Percentiles rank a stretch among this genome's conserved stretches.
Evolutionary conservation across 805 yeast species (phyloP).

Genomic region (Candida loeiensis): DNA sequence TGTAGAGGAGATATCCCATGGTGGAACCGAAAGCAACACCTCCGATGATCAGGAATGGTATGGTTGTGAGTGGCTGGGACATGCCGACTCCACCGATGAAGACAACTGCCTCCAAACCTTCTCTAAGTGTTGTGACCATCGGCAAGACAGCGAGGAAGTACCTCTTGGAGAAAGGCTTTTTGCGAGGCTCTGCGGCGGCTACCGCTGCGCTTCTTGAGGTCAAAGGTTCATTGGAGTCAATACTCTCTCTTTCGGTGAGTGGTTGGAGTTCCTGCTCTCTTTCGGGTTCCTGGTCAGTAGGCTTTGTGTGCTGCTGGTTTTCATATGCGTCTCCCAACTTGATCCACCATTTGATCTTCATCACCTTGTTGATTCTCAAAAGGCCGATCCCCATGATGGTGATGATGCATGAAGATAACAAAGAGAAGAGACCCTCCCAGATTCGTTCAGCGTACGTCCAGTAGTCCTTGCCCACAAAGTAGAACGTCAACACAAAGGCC

Average conservation of each 20-base stretch:
- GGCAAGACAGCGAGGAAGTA: slow-evolving; percentile 27
- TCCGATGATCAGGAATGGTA: slow-evolving; percentile 26
- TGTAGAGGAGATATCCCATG: slow-evolving; percentile 35
- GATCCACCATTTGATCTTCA: slow-evolving; percentile 75
- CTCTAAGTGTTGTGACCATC: slow-evolving; percentile 25
- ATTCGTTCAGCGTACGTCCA: slow-evolving; percentile 87
- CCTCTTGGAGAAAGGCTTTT: slow-evolving; percentile 15
- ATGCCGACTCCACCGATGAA: slow-evolving; percentile 43
- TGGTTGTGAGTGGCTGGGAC: slow-evolving; percentile 33
- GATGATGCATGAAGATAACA: slow-evolving; percentile 73
- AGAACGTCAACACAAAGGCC: slow-evolving; percentile 64
- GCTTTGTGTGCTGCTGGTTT: slow-evolving; percentile 10
- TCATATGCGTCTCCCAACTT: slow-evolving; percentile 41
- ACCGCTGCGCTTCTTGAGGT: slow-evolving; percentile 5
- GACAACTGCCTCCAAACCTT: slow-evolving; percentile 39
- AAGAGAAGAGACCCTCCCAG: slow-evolving; percentile 84
- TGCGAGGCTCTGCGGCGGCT: not conserved
- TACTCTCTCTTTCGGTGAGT: slow-evolving; percentile 10
- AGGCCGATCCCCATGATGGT: slow-evolving; percentile 85
- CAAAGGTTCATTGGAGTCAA: slow-evolving; percentile 13
- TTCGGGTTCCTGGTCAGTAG: not conserved
- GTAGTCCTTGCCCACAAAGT: slow-evolving; percentile 73
- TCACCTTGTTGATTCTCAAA: slow-evolving; percentile 66
- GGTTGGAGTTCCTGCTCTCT: slow-evolving; percentile 6
- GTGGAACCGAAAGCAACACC: slow-evolving; percentile 30